Conservation (phyloP, 1,284 basidiomycete genomes). For the Athelia sp. region DNA sequence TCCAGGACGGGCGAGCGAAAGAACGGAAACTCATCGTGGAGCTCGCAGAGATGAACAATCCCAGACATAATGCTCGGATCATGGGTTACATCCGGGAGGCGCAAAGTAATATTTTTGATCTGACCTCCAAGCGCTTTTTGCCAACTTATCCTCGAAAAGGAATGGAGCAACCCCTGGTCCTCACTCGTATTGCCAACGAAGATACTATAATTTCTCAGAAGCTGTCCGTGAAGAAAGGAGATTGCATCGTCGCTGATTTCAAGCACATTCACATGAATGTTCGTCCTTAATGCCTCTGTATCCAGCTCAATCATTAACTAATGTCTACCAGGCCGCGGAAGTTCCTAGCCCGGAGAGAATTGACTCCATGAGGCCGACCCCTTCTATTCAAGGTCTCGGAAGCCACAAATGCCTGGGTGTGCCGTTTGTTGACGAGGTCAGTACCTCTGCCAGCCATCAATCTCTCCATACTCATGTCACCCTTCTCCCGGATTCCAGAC, state of each 20-base stretch:
- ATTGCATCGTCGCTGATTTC: conserved; percentile 1
- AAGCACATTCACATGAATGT: background rate
- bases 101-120: background rate
- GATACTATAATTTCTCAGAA: background rate
- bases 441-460: background rate
- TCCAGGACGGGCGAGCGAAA: background rate
- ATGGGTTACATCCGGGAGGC: conserved; percentile 5
- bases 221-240: background rate
- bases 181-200: background rate
- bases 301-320: too few relatives aligned
- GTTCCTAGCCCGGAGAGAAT: background rate
- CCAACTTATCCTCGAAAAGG: background rate
- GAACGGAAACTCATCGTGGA: background rate
- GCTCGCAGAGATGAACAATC: background rate
- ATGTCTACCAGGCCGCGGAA: background rate
- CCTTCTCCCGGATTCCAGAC: too few relatives aligned
- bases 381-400: conserved; percentile 3
- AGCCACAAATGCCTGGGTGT: conserved; percentile 2
- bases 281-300: background rate
- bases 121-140: background rate
- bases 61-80: background rate
- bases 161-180: background rate
- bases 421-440: conserved; percentile 2
- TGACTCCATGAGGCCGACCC: background rate
- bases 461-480: background rate